Evolutionary conservation across 2,329 filamentous ascomycete species (phyloP), one percentile per base, ranked within the genome.

Genomic region (Harringtonia aguacate): DNA sequence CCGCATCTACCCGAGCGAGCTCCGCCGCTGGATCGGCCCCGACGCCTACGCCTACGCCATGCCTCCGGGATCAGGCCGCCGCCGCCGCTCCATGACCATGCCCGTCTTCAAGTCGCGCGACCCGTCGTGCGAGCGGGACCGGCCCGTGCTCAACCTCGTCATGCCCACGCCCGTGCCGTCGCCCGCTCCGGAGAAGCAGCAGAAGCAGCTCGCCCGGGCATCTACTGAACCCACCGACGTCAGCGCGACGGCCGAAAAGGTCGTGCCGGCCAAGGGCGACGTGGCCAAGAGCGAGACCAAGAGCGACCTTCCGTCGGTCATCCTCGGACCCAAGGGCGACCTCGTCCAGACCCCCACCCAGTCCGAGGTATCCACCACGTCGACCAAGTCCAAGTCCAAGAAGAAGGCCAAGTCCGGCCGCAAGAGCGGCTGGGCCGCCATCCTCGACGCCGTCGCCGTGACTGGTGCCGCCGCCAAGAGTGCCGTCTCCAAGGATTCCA

Each of bases 121-220:
- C 46, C 68, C 71, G 38, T 75, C 71, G 17, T 69, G 67, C 44
- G 72, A 75, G 55, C 64, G 73, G 39, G 67, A 75, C 40, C 63
- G 78, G 5, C 78, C 78, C 1, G 54, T 79, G 46, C 59, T 83
- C 27, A 81, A 79, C 52, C 56, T 83, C 36, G 72, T 82, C 39
- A 66, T 68, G 31, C 78, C 79, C 17, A 82, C 78, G 2, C 79
- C 79, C 9, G 53, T 58, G 8, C 63, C 68, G 10, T 73, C 76
- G 1, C 77, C 77, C 0, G 54, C 57, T 15, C 65, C 62, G 4
- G 68, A 71, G 49, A 65, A 64, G 50, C 64, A 65, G 50, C 53
- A 71, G 49, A 65, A 64, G 50, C 64, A 65, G 50, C 53, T 48
- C 37, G 48, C 49, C 4, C 27, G 20, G n/a, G 15, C 17, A 17